phyloP scores from a whole-genome alignment of 495 filamentous ascomycete species.

The Daldinia grandis region DNA sequence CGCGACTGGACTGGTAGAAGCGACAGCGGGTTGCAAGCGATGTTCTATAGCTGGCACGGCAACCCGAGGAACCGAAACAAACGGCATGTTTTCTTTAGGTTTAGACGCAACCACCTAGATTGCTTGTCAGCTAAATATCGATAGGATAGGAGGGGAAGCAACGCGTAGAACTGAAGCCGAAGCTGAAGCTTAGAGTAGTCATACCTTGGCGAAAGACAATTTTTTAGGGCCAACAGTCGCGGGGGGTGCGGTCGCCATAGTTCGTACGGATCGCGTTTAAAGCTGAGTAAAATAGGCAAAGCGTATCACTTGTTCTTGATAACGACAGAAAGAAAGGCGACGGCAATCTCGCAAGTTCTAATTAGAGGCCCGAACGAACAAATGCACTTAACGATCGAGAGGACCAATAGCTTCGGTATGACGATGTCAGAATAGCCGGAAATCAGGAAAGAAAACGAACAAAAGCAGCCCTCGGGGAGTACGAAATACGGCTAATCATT shows the following conservation, averaged over 20 bases:
- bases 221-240: conserved; percentile 54
- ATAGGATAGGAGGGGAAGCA: not conserved
- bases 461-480: conserved; percentile 57
- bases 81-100: conserved; percentile 53
- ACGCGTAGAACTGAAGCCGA: not conserved
- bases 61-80: conserved; percentile 44
- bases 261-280: conserved; percentile 27
- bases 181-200: conserved; percentile 23
- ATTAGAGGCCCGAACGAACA: conserved; percentile 25
- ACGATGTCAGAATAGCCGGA: conserved; percentile 35
- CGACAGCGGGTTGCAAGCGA: conserved; percentile 32
- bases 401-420: conserved; percentile 31
- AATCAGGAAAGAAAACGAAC: conserved; percentile 61
- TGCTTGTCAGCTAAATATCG: conserved; percentile 10
- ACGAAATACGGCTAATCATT: conserved; percentile 60
- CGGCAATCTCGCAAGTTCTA: conserved; percentile 27
- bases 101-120: conserved; percentile 64
- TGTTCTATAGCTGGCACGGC: conserved; percentile 44
- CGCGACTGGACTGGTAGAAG: conserved; percentile 13
- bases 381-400: conserved; percentile 37
- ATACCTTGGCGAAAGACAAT: conserved; percentile 67
- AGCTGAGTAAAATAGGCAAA: conserved; percentile 3
- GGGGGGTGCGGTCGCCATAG: conserved; percentile 53
- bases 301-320: conserved; percentile 20
- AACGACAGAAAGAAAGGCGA: conserved; percentile 29